Base-by-base conservation (phyloP, 2,329 filamentous ascomycete species). In the Bipolaris oryzae region DNA sequence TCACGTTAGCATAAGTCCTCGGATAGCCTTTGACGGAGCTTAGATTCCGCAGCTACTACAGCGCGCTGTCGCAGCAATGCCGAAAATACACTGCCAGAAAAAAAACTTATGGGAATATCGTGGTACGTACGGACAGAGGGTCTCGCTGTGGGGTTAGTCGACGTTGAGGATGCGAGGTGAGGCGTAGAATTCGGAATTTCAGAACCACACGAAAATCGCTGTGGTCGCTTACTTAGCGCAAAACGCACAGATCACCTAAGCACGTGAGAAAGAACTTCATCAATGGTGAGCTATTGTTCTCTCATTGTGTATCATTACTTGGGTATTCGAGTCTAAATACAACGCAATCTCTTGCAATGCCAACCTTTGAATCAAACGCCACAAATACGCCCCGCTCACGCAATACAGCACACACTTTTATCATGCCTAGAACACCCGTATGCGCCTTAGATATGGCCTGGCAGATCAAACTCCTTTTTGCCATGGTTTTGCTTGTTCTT, bases 361-460 rank as follows among this genome's bases (percentile, higher is more conserved):
- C 28, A 42, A 35, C 20, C 9, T 7, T 38, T 20, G 31, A 11
- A 10, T 37, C 39, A 50, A 37, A 38, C 20, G 7, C 33, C 33
- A 15, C 11, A 50, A 21, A 28, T 25, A 16, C 16, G 28, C 16
- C 28, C 33, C 45, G 11, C 45, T 48, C 16, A 23, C 41, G 16
- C 21, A 28, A 38, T 46, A 18, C 33, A 52, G 5, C 18, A 54
- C 21, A 47, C 20, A 10, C 47, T 45, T 50, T 60, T 48, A 16
- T 34, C 43, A 25, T 50, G 10, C 21, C 49, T 46, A 48, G 25
- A 64, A 67, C 52, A 57, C 62, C 58, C 44, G 53, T 58, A 51
- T 21, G 28, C 45, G 55, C 39, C n/a, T 66, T 57, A 74, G n/a
- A 68, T 68, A 62, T 77, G 74, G 11, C 74, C 74, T 55, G 74